Evolutionary conservation across 352 stramenopile species (phyloP), one percentile per base, ranked within the genome.

Genomic region (Phytopythium kandeliae): DNA sequence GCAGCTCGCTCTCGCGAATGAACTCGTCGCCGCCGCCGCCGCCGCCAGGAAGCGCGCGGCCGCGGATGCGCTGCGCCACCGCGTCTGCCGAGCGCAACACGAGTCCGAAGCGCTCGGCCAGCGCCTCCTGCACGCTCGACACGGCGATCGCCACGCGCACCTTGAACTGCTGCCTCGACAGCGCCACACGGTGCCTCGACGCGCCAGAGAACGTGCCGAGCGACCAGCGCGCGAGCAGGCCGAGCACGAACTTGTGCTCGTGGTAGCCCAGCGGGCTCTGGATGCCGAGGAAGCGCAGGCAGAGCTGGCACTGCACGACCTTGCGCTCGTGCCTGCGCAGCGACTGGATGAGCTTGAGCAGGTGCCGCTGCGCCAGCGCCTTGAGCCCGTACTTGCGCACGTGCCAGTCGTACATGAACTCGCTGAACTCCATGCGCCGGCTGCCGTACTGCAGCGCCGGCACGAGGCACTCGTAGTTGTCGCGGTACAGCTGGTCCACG

Each of bases 381-480:
- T 87, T 89, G 26, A 89, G 74, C 9, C 78, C 78, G 48, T 85
- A 86, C 67, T 91, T 91, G 45, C 80, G 78, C 33, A 89, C 84
- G 40, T 91, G 79, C 80, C 80, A 89, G 56, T 91, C 80, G 57
- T 89, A 89, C 45, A 92, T 72, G 50, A 89, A 92, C 57, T 92
- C 78, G 50, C 78, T 87, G 53, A 89, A 91, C 37, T 82, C 74
- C 67, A 87, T 92, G 25, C 78, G 75, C 4, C 77, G 69, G 54
- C 60, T 77, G 30, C 77, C 79, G 51, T 92, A 88, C 56, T 92
- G 78, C n/a, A 85, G 63, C 40, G 69, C 76, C 26, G 72, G 55
- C 11, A 83, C 53, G 59, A 80, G 81, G 21, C 65, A 60, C 58
- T 89, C 78, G 54, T 85, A 88, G 54, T 77, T 72, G 40, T 92